Conservation (phyloP, 2,329 filamentous ascomycete species). For the Aspergillus floridensis region DNA sequence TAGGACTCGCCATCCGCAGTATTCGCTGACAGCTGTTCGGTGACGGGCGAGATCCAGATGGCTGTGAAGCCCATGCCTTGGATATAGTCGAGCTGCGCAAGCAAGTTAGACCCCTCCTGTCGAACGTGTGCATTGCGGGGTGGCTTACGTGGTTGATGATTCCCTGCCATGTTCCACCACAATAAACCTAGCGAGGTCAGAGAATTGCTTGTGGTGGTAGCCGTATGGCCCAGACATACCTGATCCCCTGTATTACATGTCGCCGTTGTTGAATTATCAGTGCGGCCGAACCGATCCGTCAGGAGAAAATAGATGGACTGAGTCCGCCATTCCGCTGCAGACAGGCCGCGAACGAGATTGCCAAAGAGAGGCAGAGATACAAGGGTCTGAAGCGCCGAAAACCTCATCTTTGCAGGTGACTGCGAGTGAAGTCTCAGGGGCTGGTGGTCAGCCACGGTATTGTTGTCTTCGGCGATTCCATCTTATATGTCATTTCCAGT, state of each 20-base stretch:
- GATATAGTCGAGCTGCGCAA: constrained; percentile 48
- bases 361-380: background rate
- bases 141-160: constrained; percentile 38
- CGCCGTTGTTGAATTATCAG: constrained; percentile 37
- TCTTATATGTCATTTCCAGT: background rate
- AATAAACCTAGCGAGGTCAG: constrained; percentile 34
- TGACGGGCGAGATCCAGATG: constrained; percentile 50
- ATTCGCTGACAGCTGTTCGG: constrained; percentile 35
- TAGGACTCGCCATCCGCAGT: constrained; percentile 45
- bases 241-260: constrained; percentile 26
- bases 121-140: too few relatives aligned
- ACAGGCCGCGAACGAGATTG: background rate
- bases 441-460: background rate
- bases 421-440: background rate
- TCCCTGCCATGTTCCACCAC: constrained; percentile 50
- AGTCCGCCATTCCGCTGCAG: constrained; percentile 36
- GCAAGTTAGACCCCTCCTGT: background rate
- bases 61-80: constrained; percentile 50
- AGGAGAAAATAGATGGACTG: constrained; percentile 48
- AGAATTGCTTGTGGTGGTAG: background rate
- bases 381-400: background rate
- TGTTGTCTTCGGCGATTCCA: background rate
- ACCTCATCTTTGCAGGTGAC: background rate
- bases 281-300: constrained; percentile 45
- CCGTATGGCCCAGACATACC: constrained; percentile 12